A percentile compares a stretch with the other conserved stretches of the same genome.
These are phyloP conservation scores for Pseudogymnoascus sp. DNA, from an alignment of 2,329 filamentous ascomycete species.

Conservation along the genomic window DNA sequence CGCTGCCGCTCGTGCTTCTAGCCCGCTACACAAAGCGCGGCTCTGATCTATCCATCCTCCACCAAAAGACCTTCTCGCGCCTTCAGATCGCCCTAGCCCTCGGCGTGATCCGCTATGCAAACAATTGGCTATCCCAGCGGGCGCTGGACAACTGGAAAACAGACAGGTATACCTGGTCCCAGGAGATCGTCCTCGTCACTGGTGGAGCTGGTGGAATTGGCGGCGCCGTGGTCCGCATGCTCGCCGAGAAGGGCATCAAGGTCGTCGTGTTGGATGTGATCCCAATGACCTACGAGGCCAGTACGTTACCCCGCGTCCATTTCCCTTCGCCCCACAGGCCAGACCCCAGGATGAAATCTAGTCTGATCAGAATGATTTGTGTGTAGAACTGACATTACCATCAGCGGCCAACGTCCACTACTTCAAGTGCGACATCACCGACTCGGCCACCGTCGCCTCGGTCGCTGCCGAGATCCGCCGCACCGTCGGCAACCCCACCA, in stretches of 20 bases:
- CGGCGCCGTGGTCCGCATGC: slow-evolving; percentile 50
- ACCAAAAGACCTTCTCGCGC: slow-evolving; percentile 42
- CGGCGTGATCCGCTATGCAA: slow-evolving; percentile 41
- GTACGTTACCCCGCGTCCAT: slow-evolving; percentile 31
- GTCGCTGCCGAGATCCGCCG: slow-evolving; percentile 45
- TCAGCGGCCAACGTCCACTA: slow-evolving; percentile 50
- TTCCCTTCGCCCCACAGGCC: neutral
- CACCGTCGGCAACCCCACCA: slow-evolving; percentile 53
- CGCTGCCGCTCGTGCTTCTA: slow-evolving; percentile 54
- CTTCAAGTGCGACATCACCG: slow-evolving; percentile 63
- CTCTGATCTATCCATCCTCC: slow-evolving; percentile 42
- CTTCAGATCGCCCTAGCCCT: slow-evolving; percentile 46
- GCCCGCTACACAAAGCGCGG: slow-evolving; percentile 56
- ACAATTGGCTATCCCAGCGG: slow-evolving; percentile 42
- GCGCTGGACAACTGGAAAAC: slow-evolving; percentile 41
- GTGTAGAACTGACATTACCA: slow-evolving; percentile 6
- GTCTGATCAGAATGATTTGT: neutral
- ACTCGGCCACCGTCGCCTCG: slow-evolving; percentile 41
- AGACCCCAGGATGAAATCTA: slow-evolving; percentile 13
- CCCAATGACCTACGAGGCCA: slow-evolving; percentile 43
- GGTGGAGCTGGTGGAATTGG: slow-evolving; percentile 70
- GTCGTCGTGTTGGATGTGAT: slow-evolving; percentile 66
- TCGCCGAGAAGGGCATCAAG: slow-evolving; percentile 56
- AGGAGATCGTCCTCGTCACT: slow-evolving; percentile 64
- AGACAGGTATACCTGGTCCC: slow-evolving; percentile 54